Base-by-base conservation (phyloP, 2,329 filamentous ascomycete species). In the Aspergillus eucalypticola region DNA sequence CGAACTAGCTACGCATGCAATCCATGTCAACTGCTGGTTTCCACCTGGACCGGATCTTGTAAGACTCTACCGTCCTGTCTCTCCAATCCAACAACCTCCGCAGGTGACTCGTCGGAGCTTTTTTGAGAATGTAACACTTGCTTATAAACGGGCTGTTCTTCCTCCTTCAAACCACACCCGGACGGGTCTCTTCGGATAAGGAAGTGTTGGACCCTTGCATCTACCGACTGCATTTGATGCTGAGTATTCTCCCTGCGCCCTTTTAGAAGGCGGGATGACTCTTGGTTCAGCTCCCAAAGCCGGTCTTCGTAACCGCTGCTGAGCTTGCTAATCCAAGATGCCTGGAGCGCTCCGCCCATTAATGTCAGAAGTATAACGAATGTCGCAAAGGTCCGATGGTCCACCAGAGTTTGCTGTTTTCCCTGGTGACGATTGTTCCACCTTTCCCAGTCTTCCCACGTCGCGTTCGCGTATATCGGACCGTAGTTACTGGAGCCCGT, bases 391-490 rank as follows among this genome's bases (percentile, higher is more conserved):
- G 87, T 83, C 44, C 87, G 86, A 71, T 96, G 96, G 60, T 89
- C 90, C 77, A 94, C 87, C 90, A 55, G 88, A 54, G 72, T 73
- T 65, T 69, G 70, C 66, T 78, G 64, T 56, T 70, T 75, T 69
- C 62, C 69, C 71, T 67, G 81, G 75, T 71, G 81, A 75, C 74
- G 82, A 75, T 86, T 81, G 67, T 90, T 84, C 88, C 90, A 96
- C 48, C 83, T 83, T 78, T 96, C 91, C 93, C 93, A 97, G 74
- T 99, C 95, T 74, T 99, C 95, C 95, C 95, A 99, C 0, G 95
- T 98, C 0, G 92, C 95, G 74, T 98, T 98, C 67, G 80, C 75
- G 69, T 81, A 84, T 52, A 88, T 85, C 73, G 72, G 81, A 59
- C 69, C 79, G 68, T 70, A 67, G 1, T 67, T 57, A 3, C 64